Evolutionary conservation across 768 basidiomycete genomes (phyloP), one percentile per base, ranked within the genome.

Genomic region (Cystoderma amianthinum): DNA sequence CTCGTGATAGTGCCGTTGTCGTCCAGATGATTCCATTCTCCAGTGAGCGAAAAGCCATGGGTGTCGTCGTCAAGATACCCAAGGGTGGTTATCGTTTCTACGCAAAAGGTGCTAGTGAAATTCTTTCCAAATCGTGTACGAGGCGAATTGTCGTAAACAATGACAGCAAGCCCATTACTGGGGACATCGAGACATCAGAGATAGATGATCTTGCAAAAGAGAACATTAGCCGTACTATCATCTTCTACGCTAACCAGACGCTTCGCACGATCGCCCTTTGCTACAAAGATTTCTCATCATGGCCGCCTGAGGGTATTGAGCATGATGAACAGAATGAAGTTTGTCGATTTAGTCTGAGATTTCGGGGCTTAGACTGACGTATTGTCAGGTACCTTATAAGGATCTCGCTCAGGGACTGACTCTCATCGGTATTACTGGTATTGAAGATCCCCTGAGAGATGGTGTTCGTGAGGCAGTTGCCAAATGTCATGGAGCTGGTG

Each of bases 221-320:
- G 54, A 97, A 97, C 56, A 90, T 97, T 57, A 76, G 73, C 19
- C 77, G 89, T 35, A 97, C 95, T 11, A 97, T 94, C 62, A 94
- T 95, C 49, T 95, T 96, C 63, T 98, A 99, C 59, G 94, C 94
- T 53, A 94, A 94, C 60, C 95, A 98, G 65, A 86, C 82, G 10
- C 80, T 97, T 7, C 80, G 95, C 38, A 97, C 96, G 2, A 89
- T 99, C 49, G 92, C 94, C 1, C 63, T 97, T 34, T 96, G 94
- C 60, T 97, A 97, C 56, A 76, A 82, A 36, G 94, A 99, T 55
- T 82, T 96, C 43, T 58, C 78, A 4, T 59, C 67, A 1, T 97
- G 95, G 94, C 95, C 95, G 9, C 93, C 94, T 3, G 42, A 49
- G 11, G 72, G 69, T 10, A 52, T 62, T 28, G 43, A 51, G 1